Evolutionary conservation across 2,329 filamentous ascomycete species (phyloP), one percentile per base, ranked within the genome.

Genomic region (Hypomyces perniciosus): DNA sequence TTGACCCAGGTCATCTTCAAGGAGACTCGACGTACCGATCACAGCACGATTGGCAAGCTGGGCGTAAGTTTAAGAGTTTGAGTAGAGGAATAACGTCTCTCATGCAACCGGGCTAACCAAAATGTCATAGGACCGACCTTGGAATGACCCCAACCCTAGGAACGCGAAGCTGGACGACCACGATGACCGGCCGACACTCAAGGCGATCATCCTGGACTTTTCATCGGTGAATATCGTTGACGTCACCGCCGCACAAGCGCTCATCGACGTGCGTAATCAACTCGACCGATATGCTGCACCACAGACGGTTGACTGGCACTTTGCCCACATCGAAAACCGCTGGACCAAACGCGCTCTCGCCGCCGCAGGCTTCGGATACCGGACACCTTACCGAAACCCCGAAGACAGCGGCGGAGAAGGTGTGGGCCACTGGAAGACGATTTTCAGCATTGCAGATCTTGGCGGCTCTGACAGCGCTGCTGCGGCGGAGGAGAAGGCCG

Each of bases 391-490:
- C 50, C 61, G 49, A 9, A 55, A n/a, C 39, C 51, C 41, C 40
- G 58, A 59, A 26, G 44, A 37, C 5, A 34, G 8, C 58, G 63
- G 13, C 13, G 58, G 51, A 33, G 54, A 57, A 49, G 55, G 55
- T 10, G 47, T 62, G 2, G 62, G 61, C 12, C 60, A 67, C 20
- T 70, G 66, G 67, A 91, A 90, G 69, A 88, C 90, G 26, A 91
- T 97, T 59, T 97, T 96, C 77, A 90, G 83, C 63, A 91, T 97
- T 33, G 89, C 92, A 1, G 90, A 96, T 62, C 82, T 95, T 46
- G 83, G 89, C 53, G 86, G 90, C 8, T 72, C 74, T 1, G 73
- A 84, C 50, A 89, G 85, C 13, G 87, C 86, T 1, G 60, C 65
- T 7, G 80, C 80, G 0, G 74, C 75, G 3, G 86, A 86, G 0